phyloP scores from a whole-genome alignment of 306 rosid species.

The apple (Malus domestica) region ASM211411v1 NC_041804.1:35256501-35257000 shows the following conservation, averaged over 20 bases:
- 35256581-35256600: too few species aligned
- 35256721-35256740: too few species aligned
- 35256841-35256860: background rate
- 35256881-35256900: rapidly evolving
- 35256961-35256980: too few species aligned
- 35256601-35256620: background rate
- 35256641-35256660: background rate
- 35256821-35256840: background rate
- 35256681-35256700: background rate
- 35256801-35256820: background rate
- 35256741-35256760: rapidly evolving
- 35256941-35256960: too few species aligned
- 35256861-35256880: background rate
- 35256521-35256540: too few species aligned
- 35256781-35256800: background rate
- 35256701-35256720: background rate
- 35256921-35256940: too few species aligned
- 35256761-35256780: background rate
- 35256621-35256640: background rate
- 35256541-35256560: too few species aligned
- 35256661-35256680: background rate
- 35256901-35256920: too few species aligned
- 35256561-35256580: too few species aligned
- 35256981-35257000: too few species aligned
- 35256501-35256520: too few species aligned